Base-by-base conservation (phyloP, 768 basidiomycete genomes). In the Saitozyma sp. region DNA sequence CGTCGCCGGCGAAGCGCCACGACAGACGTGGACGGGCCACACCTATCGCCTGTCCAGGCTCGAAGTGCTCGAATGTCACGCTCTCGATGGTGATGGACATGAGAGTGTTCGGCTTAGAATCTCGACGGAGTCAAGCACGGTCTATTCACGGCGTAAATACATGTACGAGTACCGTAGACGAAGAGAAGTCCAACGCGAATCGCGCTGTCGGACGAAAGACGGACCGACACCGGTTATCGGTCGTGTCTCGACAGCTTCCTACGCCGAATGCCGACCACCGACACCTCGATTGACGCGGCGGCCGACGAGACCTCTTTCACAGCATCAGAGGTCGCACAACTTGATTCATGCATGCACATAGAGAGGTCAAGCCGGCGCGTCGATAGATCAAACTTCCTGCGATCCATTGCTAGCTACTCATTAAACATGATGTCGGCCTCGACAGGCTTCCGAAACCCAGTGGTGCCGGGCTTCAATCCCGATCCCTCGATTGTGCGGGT, bases 1-100 rank as follows among this genome's bases (percentile, higher is more conserved):
- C 59, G 55, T 59, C 43, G 11, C 56, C 59, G 6, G 17, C 50
- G 59, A 76, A 76, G 11, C 75, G 67, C 75, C 75, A 76, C 13
- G 76, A 74, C 9, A 77, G 59, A 45, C 74, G 65, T 19, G 74
- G 74, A 8, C 17, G 40, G 6, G 68, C 38, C 48, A 62, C 48
- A 9, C 53, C 70, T 29, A 75, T 64, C 14, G 48, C 74, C 29
- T 69, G 61, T 9, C 67, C 69, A 14, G 62, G 62, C 49, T 65
- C 63, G 41, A 66, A 64, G 50, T 73, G 71, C 38, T 73, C 69
- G 14, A 57, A 61, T 19, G 56, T 53, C 7, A 70, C 46, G 0
- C 29, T 17, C 6, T 45, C 39, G 38, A 65, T 65, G 0, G 41
- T 11, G 38, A 59, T 54, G 9, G 51, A 52, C 62, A 58, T 63